Evolutionary conservation across 768 basidiomycete genomes (phyloP), one percentile per base, ranked within the genome.

Genomic region (Boletus sp.): DNA sequence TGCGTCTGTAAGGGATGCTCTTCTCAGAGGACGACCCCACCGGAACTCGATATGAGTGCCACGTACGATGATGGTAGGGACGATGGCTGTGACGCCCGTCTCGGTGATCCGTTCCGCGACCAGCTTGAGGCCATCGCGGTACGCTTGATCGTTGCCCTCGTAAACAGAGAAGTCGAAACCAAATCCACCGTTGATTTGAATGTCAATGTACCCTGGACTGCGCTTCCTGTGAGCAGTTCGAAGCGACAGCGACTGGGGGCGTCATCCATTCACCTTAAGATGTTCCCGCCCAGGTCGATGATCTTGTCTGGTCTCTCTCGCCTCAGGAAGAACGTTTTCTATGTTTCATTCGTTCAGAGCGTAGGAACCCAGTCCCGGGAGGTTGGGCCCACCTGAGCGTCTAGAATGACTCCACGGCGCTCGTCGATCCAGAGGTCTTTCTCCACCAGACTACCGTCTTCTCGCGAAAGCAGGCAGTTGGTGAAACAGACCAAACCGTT

Each of bases 131-230:
- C 90, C 90, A 23, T 78, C 62, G 25, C 77, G 74, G 70, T 95
- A 95, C 7, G 72, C 74, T 35, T 83, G 77, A 49, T 89, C 87
- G 64, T 86, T 78, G 27, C 80, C 82, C 34, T 88, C 84, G 61
- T 87, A 90, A 17, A 92, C 81, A 13, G 90, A 92, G 64, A 93
- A 93, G 69, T 93, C 90, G 64, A 92, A 89, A 30, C 86, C 84
- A 66, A 90, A 93, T 5, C 85, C 93, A 34, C 93, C 93, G 59
- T 96, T 95, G 57, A 96, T 85, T 64, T 96, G 93, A 17, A 88
- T 83, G 71, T 95, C 93, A 47, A 95, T 79, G 63, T 87, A 81
- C 14, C 93, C 93, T 3, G 93, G 93, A 67, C 90, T 92, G 52
- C 42, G 29, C 27, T 21, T 17, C 23, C 45, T 25, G 38, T 63